Evolutionary conservation across 2,329 filamentous ascomycete genomes (phyloP).

Genomic region (Nigrospora osmanthi): DNA sequence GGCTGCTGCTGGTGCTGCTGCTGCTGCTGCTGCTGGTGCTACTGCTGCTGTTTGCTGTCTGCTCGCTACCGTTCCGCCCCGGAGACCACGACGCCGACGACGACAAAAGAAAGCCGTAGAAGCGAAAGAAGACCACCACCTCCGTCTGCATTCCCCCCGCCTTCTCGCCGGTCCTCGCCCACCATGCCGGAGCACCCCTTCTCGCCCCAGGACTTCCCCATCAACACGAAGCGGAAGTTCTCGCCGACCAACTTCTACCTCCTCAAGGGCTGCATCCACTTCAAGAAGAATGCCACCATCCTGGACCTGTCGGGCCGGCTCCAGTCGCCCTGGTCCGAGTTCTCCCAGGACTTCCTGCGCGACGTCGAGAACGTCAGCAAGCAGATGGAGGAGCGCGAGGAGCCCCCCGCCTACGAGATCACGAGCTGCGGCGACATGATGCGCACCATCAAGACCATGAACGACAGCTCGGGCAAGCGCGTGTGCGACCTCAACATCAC

Average conservation of each 20-base stretch:
- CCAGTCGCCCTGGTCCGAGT: conserved; percentile 14
- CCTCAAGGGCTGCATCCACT: conserved; percentile 23
- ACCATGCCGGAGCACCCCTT: conserved; percentile 13
- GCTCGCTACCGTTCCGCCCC: too few species aligned
- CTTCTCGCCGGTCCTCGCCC: background rate
- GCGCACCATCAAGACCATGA: conserved; percentile 25
- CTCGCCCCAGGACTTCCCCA: conserved; percentile 23
- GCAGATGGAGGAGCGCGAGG: conserved; percentile 8
- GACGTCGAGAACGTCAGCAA: conserved; percentile 11
- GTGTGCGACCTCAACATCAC: conserved; percentile 25
- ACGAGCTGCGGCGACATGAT: conserved; percentile 25
- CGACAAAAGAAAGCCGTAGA: background rate
- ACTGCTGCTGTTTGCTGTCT: too few species aligned
- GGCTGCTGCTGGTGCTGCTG: too few species aligned
- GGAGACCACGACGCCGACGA: background rate
- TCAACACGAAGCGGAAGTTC: conserved; percentile 16
- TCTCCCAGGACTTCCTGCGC: conserved; percentile 20
- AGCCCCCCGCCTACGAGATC: conserved; percentile 16
- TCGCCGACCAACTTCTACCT: conserved; percentile 17
- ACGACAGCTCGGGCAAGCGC: conserved; percentile 13
- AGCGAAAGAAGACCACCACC: background rate
- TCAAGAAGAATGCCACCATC: conserved; percentile 22
- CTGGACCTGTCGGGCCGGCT: conserved; percentile 15
- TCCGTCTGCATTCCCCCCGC: background rate
- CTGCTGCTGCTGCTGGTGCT: too few species aligned